Evolutionary conservation across 176 grass and related monocot genomes (phyloP).

Genomic region (Aegilops speltoides): DNA sequence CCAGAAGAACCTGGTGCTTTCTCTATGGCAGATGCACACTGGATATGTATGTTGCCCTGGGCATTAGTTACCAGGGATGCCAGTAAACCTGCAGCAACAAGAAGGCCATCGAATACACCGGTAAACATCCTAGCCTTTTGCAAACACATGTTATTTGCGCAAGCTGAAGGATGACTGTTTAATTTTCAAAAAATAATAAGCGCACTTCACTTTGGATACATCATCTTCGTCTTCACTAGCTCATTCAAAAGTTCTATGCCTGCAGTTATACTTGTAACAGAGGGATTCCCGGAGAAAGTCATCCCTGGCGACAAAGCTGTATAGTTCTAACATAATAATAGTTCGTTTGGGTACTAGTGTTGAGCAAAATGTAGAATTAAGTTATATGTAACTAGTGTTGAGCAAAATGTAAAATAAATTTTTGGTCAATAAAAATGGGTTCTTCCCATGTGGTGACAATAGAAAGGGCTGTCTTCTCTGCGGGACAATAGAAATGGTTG

Average conservation of each 20-base stretch:
- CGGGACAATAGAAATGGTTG: neutral
- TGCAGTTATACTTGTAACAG: slow-evolving; percentile 32
- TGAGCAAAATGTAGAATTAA: neutral
- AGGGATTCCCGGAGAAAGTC: neutral
- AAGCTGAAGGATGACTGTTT: neutral
- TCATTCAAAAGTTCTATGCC: slow-evolving; percentile 10
- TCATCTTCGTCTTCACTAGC: neutral
- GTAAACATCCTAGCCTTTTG: slow-evolving; percentile 15
- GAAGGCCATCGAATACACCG: neutral
- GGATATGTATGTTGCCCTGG: slow-evolving; percentile 1
- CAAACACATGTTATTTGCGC: neutral
- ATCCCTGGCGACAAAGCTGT: slow-evolving; percentile 34
- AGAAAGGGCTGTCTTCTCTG: too few relatives aligned
- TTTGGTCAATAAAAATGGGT: slow-evolving; percentile 12
- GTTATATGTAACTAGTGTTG: slow-evolving; percentile 28
- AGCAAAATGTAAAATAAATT: neutral
- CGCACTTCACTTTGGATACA: neutral
- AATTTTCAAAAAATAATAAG: neutral
- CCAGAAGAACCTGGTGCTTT: slow-evolving; percentile 16
- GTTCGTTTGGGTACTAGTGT: slow-evolving; percentile 17
- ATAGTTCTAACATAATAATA: slow-evolving; percentile 45
- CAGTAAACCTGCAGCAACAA: slow-evolving; percentile 4
- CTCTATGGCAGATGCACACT: neutral
- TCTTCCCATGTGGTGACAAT: neutral
- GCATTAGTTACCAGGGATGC: neutral